Percentiles rank a stretch among this genome's conserved stretches.
These are phyloP conservation scores for Globisporangium paddicum DNA, from an alignment of 352 stramenopile genomes.

Conservation along the genomic window DNA sequence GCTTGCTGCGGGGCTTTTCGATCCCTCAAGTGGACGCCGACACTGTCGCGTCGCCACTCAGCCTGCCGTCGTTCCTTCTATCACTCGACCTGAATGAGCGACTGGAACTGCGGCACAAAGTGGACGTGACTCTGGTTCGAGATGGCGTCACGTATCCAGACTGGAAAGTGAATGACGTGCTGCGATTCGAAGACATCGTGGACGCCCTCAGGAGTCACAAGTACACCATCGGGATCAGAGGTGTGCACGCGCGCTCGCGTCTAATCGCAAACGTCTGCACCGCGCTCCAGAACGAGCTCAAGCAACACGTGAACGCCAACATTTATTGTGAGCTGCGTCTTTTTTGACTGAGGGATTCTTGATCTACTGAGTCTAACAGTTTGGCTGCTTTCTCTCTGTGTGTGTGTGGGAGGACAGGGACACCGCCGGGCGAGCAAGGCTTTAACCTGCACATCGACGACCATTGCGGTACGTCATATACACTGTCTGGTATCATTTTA, in stretches of 20 bases:
- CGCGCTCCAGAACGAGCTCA: constrained; percentile 19
- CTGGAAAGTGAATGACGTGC: constrained; percentile 5
- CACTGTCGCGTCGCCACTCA: neutral
- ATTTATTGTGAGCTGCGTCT: constrained; percentile 30
- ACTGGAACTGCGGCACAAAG: constrained; percentile 15
- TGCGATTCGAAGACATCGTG: constrained; percentile 15
- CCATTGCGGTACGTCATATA: constrained; percentile 20
- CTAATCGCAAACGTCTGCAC: constrained; percentile 11
- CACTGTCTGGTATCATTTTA: neutral
- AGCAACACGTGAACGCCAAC: constrained; percentile 32
- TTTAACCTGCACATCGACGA: constrained; percentile 30
- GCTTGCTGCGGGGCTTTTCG: constrained; percentile 13
- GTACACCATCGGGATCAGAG: constrained; percentile 28
- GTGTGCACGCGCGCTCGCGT: constrained; percentile 21
- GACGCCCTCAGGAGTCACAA: constrained; percentile 10
- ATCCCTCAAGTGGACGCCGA: constrained; percentile 16
- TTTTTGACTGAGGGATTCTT: neutral
- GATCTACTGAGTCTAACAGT: neutral
- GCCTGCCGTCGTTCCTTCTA: neutral
- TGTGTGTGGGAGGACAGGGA: constrained; percentile 17
- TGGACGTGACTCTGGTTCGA: constrained; percentile 26
- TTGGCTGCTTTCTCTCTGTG: neutral
- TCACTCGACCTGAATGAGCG: constrained; percentile 7
- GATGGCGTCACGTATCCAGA: constrained; percentile 15
- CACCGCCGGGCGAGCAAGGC: constrained; percentile 21